Evolutionary conservation across 768 basidiomycete genomes (phyloP).

Genomic region (Imleria badia): DNA sequence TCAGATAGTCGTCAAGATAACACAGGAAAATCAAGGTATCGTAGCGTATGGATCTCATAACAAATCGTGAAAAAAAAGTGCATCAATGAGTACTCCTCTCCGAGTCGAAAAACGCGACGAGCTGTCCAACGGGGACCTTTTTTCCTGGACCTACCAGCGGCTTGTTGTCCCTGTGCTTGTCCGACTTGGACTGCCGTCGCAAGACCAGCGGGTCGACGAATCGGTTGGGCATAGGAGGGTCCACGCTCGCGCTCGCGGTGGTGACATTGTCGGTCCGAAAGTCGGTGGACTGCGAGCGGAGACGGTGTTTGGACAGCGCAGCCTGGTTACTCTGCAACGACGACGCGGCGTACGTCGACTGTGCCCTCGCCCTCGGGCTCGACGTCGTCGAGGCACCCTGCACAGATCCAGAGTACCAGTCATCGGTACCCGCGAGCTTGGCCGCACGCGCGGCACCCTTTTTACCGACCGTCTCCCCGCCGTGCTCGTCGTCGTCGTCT

Average conservation of each 20-base stretch:
- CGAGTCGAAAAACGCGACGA: conserved; percentile 82
- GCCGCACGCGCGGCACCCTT: conserved; percentile 31
- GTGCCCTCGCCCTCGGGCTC: conserved; percentile 46
- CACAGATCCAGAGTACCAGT: conserved; percentile 10
- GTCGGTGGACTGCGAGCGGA: conserved; percentile 42
- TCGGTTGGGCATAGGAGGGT: conserved; percentile 28
- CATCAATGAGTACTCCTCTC: conserved; percentile 18
- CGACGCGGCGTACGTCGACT: conserved; percentile 53
- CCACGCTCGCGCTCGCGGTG: conserved; percentile 1
- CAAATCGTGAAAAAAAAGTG: neutral
- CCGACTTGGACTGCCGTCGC: conserved; percentile 59
- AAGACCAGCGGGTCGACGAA: conserved; percentile 79
- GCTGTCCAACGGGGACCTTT: conserved; percentile 72
- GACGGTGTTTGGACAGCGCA: conserved; percentile 24
- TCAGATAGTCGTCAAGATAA: conserved; percentile 2
- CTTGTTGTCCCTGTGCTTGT: conserved; percentile 41
- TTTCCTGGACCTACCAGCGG: conserved; percentile 39
- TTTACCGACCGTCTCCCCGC: conserved; percentile 57
- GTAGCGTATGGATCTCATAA: neutral
- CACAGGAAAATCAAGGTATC: neutral
- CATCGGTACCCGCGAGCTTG: conserved; percentile 33
- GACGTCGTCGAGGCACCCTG: conserved; percentile 8
- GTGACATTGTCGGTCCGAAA: conserved; percentile 24
- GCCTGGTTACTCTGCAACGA: conserved; percentile 32
- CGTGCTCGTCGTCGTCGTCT: conserved; percentile 36